Evolutionary conservation across 208 protist genomes (phyloP).

Genomic region (Acanthamoeba triangularis): DNA sequence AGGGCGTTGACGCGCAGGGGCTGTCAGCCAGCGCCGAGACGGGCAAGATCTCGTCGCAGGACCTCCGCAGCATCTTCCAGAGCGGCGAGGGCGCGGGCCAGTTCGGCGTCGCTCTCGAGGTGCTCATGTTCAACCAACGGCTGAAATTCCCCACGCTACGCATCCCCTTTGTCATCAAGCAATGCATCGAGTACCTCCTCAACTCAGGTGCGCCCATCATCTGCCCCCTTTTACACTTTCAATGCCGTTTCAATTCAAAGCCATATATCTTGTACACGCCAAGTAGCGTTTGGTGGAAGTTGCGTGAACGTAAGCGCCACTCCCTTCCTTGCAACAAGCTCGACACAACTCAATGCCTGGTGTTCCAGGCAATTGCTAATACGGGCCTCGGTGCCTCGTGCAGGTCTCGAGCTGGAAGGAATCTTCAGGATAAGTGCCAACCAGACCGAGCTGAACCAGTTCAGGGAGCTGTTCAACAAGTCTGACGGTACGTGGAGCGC

Average conservation of each 20-base stretch:
- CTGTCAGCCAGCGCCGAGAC: background rate
- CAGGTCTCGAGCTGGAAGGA: conserved; percentile 51
- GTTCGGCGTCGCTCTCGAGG: conserved; percentile 28
- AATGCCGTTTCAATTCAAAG: background rate
- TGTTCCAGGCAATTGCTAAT: too few relatives aligned
- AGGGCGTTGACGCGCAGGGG: background rate
- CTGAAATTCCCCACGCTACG: conserved; percentile 37
- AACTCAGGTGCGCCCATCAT: background rate
- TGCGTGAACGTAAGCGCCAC: background rate
- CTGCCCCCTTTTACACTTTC: background rate
- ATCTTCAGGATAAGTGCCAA: conserved; percentile 44
- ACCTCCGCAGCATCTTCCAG: background rate
- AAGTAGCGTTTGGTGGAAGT: background rate
- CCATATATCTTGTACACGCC: background rate
- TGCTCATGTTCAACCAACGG: conserved; percentile 54
- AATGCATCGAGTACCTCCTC: conserved; percentile 65
- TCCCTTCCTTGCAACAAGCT: background rate
- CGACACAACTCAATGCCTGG: background rate
- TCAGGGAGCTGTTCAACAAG: conserved; percentile 60
- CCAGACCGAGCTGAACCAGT: conserved; percentile 27
- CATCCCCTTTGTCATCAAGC: conserved; percentile 2
- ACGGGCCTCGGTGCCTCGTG: background rate
- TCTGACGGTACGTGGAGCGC: conserved; percentile 8
- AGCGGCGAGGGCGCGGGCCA: background rate
- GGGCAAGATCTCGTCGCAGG: background rate